Evolutionary conservation across 1,284 basidiomycete species (phyloP), one percentile per base, ranked within the genome.

Genomic region (Gomphus sp.): DNA sequence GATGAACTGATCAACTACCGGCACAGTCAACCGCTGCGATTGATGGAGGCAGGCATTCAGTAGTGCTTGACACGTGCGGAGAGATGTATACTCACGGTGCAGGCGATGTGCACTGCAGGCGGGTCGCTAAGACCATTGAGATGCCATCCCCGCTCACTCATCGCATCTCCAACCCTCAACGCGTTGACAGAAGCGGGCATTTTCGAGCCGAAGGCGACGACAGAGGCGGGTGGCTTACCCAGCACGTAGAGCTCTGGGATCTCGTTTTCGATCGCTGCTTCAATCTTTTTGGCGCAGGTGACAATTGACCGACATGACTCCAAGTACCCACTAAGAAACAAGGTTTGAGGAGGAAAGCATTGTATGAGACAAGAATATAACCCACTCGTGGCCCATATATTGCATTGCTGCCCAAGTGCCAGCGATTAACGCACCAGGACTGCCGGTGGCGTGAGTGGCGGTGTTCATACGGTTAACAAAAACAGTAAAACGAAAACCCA

Each of bases 351-450:
- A 50, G 53, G 9, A 28, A 6, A 37, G 18, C 12, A n/a, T 1
- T 25, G 18, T 6, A 41, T 59, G 37, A 25, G n/a, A 6, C 44
- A 18, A 31, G 43, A 49, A 16, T 53, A 4, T 12, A 67, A n/a
- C 85, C 62, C 69, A 92, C 84, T 89, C 80, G 61, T 86, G 78
- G 33, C 96, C 96, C 75, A 97, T 87, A 69, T 91, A 85, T 68
- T 96, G 89, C 85, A 98, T 86, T 1, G 93, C 93, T 3, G 96
- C 93, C 94, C 95, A 99, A 16, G 93, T 88, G 48, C 93, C 96
- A 11, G 96, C 96, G 61, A 99, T 90, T 60, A 98, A 74, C 0
- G 93, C 86, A 9, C 96, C 96, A 0, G 95, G 93, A 49, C 95
- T 90, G 56, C 57, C 66, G 14, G 61, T 67, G 16, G 57, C 57